phyloP scores from a whole-genome alignment of 2,329 filamentous ascomycete genomes.

The Fusarium camptoceras region DNA sequence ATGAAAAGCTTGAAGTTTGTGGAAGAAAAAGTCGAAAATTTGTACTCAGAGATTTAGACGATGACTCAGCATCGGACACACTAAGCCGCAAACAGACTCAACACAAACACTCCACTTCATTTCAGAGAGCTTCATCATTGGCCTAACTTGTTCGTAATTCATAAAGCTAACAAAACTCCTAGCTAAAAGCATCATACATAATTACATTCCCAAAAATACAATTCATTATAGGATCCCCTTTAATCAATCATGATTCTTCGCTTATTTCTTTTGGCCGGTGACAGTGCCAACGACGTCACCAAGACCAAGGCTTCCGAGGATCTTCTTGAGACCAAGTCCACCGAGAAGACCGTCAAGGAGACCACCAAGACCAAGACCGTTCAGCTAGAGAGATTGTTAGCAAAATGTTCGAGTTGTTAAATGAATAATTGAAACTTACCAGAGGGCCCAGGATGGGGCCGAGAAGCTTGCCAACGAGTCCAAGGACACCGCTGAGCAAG shows the following conservation, averaged over 20 bases:
- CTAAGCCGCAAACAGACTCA: slow-evolving; percentile 5
- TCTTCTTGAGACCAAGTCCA: slow-evolving; percentile 79
- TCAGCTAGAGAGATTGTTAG: slow-evolving; percentile 60
- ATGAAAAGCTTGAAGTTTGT: background rate
- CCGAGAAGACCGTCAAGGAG: slow-evolving; percentile 83
- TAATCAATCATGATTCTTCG: slow-evolving; percentile 3
- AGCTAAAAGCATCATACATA: slow-evolving; percentile 19
- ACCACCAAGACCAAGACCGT: slow-evolving; percentile 84
- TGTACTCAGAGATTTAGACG: slow-evolving; percentile 22
- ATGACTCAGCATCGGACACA: slow-evolving; percentile 17
- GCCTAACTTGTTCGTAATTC: slow-evolving; percentile 33
- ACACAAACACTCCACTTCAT: background rate
- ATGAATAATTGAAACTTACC: slow-evolving; percentile 12
- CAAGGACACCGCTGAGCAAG: slow-evolving; percentile 83
- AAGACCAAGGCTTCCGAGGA: slow-evolving; percentile 79
- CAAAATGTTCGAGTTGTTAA: background rate
- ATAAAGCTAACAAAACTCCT: slow-evolving; percentile 34
- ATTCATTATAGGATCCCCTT: slow-evolving; percentile 16
- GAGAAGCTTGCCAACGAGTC: slow-evolving; percentile 81
- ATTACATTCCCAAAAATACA: slow-evolving; percentile 8
- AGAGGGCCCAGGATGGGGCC: slow-evolving; percentile 45
- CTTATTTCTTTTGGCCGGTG: slow-evolving; percentile 53
- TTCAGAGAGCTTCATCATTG: slow-evolving; percentile 11
- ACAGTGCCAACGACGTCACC: slow-evolving; percentile 58
- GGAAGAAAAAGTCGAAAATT: slow-evolving; percentile 37